Base-by-base conservation (phyloP, 2,329 filamentous ascomycete species). In the Chalara sp. region DNA sequence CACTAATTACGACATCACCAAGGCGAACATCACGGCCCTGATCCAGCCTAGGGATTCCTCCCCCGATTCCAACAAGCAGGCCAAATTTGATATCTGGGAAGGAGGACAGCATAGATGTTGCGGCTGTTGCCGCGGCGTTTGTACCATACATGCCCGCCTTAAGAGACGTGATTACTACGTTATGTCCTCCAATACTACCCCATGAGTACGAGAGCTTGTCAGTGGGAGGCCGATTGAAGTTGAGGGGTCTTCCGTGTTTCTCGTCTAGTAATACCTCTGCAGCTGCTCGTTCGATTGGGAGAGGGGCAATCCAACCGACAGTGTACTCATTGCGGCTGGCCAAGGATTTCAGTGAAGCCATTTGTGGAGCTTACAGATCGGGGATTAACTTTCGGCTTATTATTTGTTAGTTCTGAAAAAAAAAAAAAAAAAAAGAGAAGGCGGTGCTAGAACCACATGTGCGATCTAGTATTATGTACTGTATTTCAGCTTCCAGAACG, bases 61-160 rank as follows among this genome's bases (percentile, higher is more conserved):
- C 56, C 8, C 67, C 70, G 32, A 74, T 69, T 28, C 71, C 71
- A 1, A 75, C 70, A 62, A 75, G 65, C 1, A 75, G 60, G 2
- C 64, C 65, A 35, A 72, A 62, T 13, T 56, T 60, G 44, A 72
- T 68, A 6, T 57, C n/a, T n/a, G n/a, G 56, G 51, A 70, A 71
- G 5, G 59, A 59, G 6, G 53, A 47, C 6, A 53, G 49, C 59
- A 70, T 65, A 12, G 62, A 53, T 13, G 53, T 60, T 2, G 63
- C 64, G 3, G 65, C 64, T 3, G 57, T 53, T 8, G 68, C 65
- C 1, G 68, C 65, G 4, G 64, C 49, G 48, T 52, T 65, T 6
- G 51, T 70, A 11, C 69, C 70, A 42, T 61, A 62, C 30, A 57
- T 56, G 29, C 66, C 63, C 28, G 41, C 41, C 41, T 8, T 8